Evolutionary conservation across 2,329 filamentous ascomycete genomes (phyloP), one percentile per base, ranked within the genome.

Genomic region (Clathrospora elynae): DNA sequence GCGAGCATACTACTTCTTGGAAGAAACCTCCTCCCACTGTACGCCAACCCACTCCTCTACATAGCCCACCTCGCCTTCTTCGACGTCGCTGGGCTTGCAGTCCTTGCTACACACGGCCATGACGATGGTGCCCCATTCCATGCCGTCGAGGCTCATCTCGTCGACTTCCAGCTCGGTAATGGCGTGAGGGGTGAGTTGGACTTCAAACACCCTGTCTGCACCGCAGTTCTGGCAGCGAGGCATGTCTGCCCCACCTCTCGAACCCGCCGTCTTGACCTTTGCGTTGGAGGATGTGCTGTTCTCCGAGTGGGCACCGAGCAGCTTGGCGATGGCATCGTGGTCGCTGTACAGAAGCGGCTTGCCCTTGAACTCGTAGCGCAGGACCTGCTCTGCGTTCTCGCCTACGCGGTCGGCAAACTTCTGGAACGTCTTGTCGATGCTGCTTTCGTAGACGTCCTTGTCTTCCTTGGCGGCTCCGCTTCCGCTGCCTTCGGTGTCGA

Each of bases 71-170:
- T 84, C 78, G 0, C 84, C 87, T 23, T 78, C 75, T 9, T 71
- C 70, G 5, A 83, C 78, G 1, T 80, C 79, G 5, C 70, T 69
- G 11, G 83, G 81, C 59, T 79, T 77, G 66, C 93, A 97, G 68
- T 97, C 89, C 63, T 73, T 81, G 53, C 80, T 82, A 68, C 93
- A 99, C 6, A 95, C 90, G 0, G 84, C 90, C 24, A 97, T 76
- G 44, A 99, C 83, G 6, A 99, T 80, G 1, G 90, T 97, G 0
- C 92, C 92, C 93, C 93, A 99, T 62, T 99, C 93, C 93, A 99
- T 99, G 0, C 91, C 93, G 36, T 75, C 95, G 79, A 73, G 73
- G 55, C 53, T 74, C 75, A 71, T 73, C 68, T 91, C 87, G 7
- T 82, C 81, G 2, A 80, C 84, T 75, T 97, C 93, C 39, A 97